Base-by-base conservation (phyloP, 495 filamentous ascomycete species). In the Hypoxylon fragiforme region DNA sequence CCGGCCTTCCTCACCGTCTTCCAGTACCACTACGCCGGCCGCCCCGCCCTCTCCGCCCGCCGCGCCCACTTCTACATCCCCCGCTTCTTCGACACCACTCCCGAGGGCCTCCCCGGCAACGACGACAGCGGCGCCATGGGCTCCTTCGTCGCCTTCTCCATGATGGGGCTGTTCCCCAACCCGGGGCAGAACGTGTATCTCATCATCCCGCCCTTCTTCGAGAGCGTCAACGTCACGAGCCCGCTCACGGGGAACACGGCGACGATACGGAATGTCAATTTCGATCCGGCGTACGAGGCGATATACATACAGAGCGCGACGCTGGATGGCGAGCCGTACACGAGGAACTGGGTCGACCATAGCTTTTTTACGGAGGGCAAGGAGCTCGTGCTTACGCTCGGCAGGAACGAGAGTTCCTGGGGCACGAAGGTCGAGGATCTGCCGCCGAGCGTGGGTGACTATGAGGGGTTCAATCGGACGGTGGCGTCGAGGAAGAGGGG, bases 91-190 rank as follows among this genome's bases (percentile, higher is more conserved):
- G 75, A 81, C 35, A 79, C 83, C 0, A 81, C 84, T 0, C 66
- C 77, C 1, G 68, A 68, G 18, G 86, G 86, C 11, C 78, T 89
- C 7, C 85, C 87, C 0, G 86, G 85, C 0, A 90, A 89, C 62
- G 86, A 90, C 48, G 86, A 89, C 62, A 80, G 76, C 37, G 86
- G 86, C 3, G 85, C 86, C 0, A 87, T 89, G 85, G 87, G 86
- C 9, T 80, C 82, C 3, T 90, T 89, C 54, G 70, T 84, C 1
- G 84, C 82, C 1, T 79, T 89, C 14, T 77, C 80, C 40, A 89
- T 88, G 85, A 80, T 88, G 65, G 88, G 88, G 2, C 66, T 90
- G 0, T 91, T 87, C 68, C 88, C 88, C 0, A 85, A 88, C 18
- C 82, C 85, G 0, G 88, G 87, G 3, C 86, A 90, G 61, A 70